Evolutionary conservation across 768 basidiomycete species (phyloP), one percentile per base, ranked within the genome.

Genomic region (Psilocybe cyanescens): DNA sequence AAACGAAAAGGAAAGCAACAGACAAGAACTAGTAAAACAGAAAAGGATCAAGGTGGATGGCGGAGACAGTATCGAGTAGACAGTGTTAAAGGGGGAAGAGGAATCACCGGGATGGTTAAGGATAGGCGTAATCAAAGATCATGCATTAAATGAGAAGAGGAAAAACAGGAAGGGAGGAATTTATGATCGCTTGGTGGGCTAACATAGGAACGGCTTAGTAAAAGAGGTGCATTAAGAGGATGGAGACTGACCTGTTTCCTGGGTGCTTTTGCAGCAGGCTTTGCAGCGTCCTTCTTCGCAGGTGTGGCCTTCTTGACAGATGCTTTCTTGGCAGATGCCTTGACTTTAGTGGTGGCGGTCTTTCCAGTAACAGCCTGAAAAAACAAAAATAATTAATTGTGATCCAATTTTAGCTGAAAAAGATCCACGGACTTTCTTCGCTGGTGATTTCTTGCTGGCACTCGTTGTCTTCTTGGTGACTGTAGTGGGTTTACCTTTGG

Each of bases 281-380:
- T 74, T 11, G 70, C 63, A 16, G 68, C 59, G 6, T 72, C 63
- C 56, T 73, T 71, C 69, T 79, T 78, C 52, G 72, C 64, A 16
- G 67, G 9, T 31, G 68, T 57, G 28, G 72, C 60, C 60, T 74
- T 72, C 71, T 79, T 78, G 30, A 70, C 65, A 8, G 76, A 74
- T 62, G 63, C 68, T 53, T 76, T 79, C 72, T 76, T 79, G 7
- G 76, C 74, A 8, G 79, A 75, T 14, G 70, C 68, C 67, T 79
- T 86, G 59, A 82, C 78, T 59, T 79, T 81, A 4, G 75, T 65
- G 33, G 76, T 50, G 24, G 80, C 76, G 17, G 80, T 69, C 24
- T 79, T 77, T 4, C 81, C 80, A 55, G 76, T 78, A 9, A 76
- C 74, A 64, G 75, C 73, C 82, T 82, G 31, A 28, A 65, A 31